Evolutionary conservation across 2,329 filamentous ascomycete genomes (phyloP).

Genomic region (Alternaria tenuissima): DNA sequence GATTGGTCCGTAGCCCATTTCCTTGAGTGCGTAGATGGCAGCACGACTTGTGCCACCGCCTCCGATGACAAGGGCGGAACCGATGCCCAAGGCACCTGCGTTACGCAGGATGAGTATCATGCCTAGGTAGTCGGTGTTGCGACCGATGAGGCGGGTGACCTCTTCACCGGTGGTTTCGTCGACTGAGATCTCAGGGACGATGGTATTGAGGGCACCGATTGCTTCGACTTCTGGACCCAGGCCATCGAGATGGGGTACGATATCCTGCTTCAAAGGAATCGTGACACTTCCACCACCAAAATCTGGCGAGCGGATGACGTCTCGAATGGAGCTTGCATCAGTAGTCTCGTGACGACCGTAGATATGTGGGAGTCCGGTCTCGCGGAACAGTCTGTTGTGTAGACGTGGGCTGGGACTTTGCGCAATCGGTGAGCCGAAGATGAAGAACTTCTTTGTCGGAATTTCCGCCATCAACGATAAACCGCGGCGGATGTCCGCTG

Average conservation of each 20-base stretch:
- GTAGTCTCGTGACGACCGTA: slow-evolving; percentile 82
- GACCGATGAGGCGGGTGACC: slow-evolving; percentile 70
- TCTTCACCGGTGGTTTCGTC: slow-evolving; percentile 52
- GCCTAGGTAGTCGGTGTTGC: slow-evolving; percentile 96
- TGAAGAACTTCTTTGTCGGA: slow-evolving; percentile 76
- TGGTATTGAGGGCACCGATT: slow-evolving; percentile 95
- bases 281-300: slow-evolving; percentile 97
- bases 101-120: slow-evolving; percentile 82
- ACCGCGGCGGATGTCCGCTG: slow-evolving; percentile 83
- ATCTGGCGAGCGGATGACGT: slow-evolving; percentile 71
- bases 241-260: slow-evolving; percentile 81
- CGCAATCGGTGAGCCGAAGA: slow-evolving; percentile 86
- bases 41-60: slow-evolving; percentile 92
- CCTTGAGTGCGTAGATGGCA: slow-evolving; percentile 85
- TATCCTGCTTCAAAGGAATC: slow-evolving; percentile 90
- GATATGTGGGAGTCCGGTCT: slow-evolving; percentile 81
- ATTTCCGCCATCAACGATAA: slow-evolving; percentile 82
- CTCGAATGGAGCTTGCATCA: slow-evolving; percentile 64
- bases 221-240: slow-evolving; percentile 78
- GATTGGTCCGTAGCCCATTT: slow-evolving; percentile 83
- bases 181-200: slow-evolving; percentile 67
- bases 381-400: slow-evolving; percentile 83
- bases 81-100: slow-evolving; percentile 61
- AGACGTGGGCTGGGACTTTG: slow-evolving; percentile 86
- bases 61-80: slow-evolving; percentile 81